Evolutionary conservation across 768 basidiomycete species (phyloP), one percentile per base, ranked within the genome.

Genomic region (Kwoniella mangroviensis): DNA sequence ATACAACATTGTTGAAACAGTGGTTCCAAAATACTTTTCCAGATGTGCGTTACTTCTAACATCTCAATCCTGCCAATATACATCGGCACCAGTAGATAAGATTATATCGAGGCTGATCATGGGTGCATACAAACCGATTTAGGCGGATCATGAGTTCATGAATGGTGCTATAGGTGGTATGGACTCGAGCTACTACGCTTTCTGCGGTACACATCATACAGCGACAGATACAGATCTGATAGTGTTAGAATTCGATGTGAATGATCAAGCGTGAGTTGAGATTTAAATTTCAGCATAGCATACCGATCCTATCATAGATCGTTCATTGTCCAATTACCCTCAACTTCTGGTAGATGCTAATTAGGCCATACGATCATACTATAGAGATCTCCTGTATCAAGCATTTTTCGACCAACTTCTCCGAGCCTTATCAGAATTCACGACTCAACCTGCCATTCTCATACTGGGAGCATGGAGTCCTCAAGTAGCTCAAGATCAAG

Each of bases 131-230:
- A 22, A 17, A 22, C 1, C 24, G n/a, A 58, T 40, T 10, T 34
- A 76, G 75, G 60, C 63, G 19, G 53, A 72, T 24, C 77, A 78
- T 61, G 69, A 76, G 57, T 69, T 81, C 15, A 65, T 75, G 71
- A 82, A 82, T 64, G 81, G 81, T 21, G 81, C 81, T 0, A 81
- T 82, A 22, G 81, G 81, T 0, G 81, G 78, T 13, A 81, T 82
- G 81, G 81, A 82, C 63, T 78, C 78, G 45, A 79, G 79, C 51
- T 82, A 82, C 64, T 82, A 82, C 51, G 81, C 81, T 6, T 82
- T 82, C 69, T 82, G 81, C 65, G 81, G 81, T 2, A 80, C 79
- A 17, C 81, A 82, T 59, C 81, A 82, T 60, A 79, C 81, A 26
- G 72, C 76, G 0, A 52, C 54, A 34, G 79, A 82, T 62, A 75